A percentile compares a stretch with the other conserved stretches of the same genome.
Conservation (phyloP, 257 asterid genomes). For the Jaltomata sinuosa region DNA sequence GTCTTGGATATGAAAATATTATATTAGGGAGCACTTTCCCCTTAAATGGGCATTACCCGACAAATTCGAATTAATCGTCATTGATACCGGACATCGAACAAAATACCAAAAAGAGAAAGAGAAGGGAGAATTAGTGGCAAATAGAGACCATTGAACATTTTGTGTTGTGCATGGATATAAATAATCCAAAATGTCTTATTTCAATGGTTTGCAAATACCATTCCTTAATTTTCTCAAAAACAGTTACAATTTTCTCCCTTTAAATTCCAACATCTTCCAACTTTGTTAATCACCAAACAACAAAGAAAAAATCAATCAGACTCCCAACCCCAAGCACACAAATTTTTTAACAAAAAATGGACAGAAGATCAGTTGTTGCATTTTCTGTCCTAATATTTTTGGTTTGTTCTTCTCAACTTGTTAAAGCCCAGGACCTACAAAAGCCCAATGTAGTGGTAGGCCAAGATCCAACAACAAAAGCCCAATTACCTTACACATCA, state of each 20-base stretch:
- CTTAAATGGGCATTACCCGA: too few species aligned
- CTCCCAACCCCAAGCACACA: neutral
- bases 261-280: neutral
- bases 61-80: too few species aligned
- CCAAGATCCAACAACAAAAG: neutral
- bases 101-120: too few species aligned
- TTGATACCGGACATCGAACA: too few species aligned
- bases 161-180: neutral
- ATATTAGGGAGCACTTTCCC: too few species aligned
- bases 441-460: neutral
- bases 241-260: neutral
- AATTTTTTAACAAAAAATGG: neutral
- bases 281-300: neutral
- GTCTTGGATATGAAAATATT: too few species aligned
- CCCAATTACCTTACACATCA: neutral
- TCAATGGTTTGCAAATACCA: neutral
- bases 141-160: neutral
- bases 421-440: neutral
- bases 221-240: neutral
- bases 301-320: neutral
- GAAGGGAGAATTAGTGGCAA: neutral
- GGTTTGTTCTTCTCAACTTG: neutral
- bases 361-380: neutral
- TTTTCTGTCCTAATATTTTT: neutral
- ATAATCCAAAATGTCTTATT: neutral